A percentile compares a stretch with the other conserved stretches of the same genome.
Conservation (phyloP, 306 rosid species). For the Sechiopsis laciniata region DNA sequence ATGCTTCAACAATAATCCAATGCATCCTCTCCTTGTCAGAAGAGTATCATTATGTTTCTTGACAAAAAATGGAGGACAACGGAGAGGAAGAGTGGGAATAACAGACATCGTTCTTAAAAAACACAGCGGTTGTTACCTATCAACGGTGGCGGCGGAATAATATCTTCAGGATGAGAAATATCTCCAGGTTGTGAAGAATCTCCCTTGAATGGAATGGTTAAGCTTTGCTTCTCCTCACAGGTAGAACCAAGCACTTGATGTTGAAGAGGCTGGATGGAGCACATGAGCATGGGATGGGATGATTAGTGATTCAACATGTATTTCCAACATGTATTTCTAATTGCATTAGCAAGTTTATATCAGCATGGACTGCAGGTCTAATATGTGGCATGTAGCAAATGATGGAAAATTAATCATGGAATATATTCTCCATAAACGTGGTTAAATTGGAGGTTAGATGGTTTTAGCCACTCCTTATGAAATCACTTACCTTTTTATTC, state of each 20-base stretch:
- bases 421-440: neutral
- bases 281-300: conserved; percentile 21
- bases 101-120: neutral
- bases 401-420: neutral
- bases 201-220: conserved; percentile 27
- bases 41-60: neutral
- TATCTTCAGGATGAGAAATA: conserved; percentile 39
- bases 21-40: neutral
- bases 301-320: neutral
- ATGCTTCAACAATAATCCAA: neutral
- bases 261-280: conserved; percentile 50
- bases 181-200: conserved; percentile 34
- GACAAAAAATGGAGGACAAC: neutral
- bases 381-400: neutral
- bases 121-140: conserved; percentile 48
- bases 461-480: neutral
- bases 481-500: neutral
- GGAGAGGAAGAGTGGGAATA: neutral
- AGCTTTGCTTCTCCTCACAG: conserved; percentile 29
- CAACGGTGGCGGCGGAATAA: conserved; percentile 69
- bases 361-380: neutral
- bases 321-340: neutral
- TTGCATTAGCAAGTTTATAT: no score
- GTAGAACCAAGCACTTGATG: conserved; percentile 37
- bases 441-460: neutral